Base-by-base conservation (phyloP, 1,139 yeast genomes). In the Yamadazyma diddensiae region DNA sequence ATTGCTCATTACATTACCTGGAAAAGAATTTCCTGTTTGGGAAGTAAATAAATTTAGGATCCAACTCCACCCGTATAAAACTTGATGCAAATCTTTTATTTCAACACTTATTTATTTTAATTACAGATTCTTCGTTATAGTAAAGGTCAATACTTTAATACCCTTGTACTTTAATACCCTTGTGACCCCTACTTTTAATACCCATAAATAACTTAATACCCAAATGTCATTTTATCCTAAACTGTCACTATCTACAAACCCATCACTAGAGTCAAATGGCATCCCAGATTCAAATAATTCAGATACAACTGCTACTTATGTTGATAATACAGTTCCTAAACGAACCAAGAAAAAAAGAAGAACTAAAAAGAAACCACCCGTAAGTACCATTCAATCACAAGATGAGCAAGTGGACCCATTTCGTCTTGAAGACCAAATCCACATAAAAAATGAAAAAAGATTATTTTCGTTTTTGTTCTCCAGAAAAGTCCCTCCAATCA, bases 401-500 rank as follows among this genome's bases (percentile, higher is more conserved):
- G 42, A 40, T 7, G 37, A 34, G 16, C 14, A 20, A 2, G 20
- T 13, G 6, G 21, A 12, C 13, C 29, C 26, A 15, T 34, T 28
- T 13, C 12, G 28, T 12, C 26, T 41, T 31, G 51, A 49, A 22
- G 26, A 29, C 6, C 37, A 37, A 9, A 15, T 36, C 4, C 45
- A 37, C 29, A 38, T 59, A 24, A 39, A 52, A 7, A 57, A 57
- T 41, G 57, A 61, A 41, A 51, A 57, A 28, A 46, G 70, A 31
- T 33, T 53, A 24, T 64, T 64, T 33, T 50, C 65, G 10, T 60
- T 55, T 38, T 34, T 59, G 25, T 66, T 68, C 41, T 50, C 64
- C 26, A 62, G 51, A 30, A 43, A 46, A 21, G 66, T 65, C 2
- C 71, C 72, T 2, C 61, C 62, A 2, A 41, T 67, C 6, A 57